Evolutionary conservation across 768 basidiomycete genomes (phyloP).

Genomic region (Termitomyces sp.): DNA sequence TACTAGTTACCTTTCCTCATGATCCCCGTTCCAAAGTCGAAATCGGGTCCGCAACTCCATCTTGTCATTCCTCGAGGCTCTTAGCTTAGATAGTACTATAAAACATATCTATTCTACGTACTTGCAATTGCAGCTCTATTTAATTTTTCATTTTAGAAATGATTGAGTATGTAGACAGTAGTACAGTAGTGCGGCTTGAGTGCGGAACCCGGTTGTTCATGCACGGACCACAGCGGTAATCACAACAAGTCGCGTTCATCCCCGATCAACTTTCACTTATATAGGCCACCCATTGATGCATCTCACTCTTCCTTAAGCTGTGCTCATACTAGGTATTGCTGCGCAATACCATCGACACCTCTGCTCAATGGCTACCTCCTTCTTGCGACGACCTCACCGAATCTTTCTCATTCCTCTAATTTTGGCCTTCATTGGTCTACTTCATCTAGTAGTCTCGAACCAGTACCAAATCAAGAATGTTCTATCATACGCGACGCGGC

Average conservation of each 20-base stretch:
- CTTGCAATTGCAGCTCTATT: no score
- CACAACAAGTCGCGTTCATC: no score
- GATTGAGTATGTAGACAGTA: no score
- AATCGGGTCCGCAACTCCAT: slow-evolving; percentile 12
- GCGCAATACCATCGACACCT: slow-evolving; percentile 13
- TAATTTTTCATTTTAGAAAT: no score
- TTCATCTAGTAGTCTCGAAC: slow-evolving; percentile 36
- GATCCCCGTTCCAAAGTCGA: slow-evolving; percentile 30
- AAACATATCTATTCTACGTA: no score
- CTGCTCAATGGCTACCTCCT: slow-evolving; percentile 16
- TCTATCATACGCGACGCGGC: slow-evolving; percentile 53
- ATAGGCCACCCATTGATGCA: neutral
- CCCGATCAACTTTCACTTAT: no score
- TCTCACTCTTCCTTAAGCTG: slow-evolving; percentile 7
- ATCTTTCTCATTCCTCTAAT: slow-evolving; percentile 29
- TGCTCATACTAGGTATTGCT: slow-evolving; percentile 18
- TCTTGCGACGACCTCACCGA: slow-evolving; percentile 25
- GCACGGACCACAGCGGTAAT: no score
- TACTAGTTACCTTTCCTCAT: slow-evolving; percentile 37
- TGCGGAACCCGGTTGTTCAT: no score
- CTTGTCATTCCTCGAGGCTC: slow-evolving; percentile 15
- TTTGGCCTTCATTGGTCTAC: slow-evolving; percentile 23
- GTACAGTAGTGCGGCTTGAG: no score
- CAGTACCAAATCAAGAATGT: slow-evolving; percentile 49
- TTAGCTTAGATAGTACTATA: neutral